phyloP scores from a whole-genome alignment of 2,329 filamentous ascomycete species.

The Fusarium concolor region DNA sequence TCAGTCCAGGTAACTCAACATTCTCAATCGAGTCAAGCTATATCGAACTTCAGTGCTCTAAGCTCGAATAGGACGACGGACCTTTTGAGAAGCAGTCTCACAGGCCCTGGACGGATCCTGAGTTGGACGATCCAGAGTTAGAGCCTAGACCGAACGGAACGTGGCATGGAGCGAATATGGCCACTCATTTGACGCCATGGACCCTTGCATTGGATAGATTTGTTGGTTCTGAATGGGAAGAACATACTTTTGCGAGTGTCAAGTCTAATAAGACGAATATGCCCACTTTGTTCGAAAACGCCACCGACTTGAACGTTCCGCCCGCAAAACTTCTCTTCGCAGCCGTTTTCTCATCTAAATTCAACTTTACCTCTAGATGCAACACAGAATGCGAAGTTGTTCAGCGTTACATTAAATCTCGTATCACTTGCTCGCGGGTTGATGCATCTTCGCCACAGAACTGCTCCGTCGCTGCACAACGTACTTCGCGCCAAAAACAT shows the following conservation, averaged over 20 bases:
- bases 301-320: neutral
- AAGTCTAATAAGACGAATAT: too few species aligned
- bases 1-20: too few species aligned
- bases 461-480: conserved; percentile 18
- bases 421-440: conserved; percentile 2
- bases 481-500: neutral
- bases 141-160: conserved; percentile 1
- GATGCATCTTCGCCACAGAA: neutral
- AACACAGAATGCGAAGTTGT: neutral
- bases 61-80: too few species aligned
- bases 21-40: too few species aligned
- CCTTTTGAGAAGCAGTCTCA: too few species aligned
- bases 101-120: too few species aligned
- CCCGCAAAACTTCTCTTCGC: conserved; percentile 6
- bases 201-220: conserved; percentile 6
- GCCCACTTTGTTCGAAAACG: conserved; percentile 4
- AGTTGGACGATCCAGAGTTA: too few species aligned
- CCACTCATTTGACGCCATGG: too few species aligned
- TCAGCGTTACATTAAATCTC: conserved; percentile 28
- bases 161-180: conserved; percentile 1
- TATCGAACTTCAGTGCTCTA: too few species aligned
- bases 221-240: neutral
- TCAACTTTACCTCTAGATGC: neutral
- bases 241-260: too few species aligned
- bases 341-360: neutral